phyloP scores from a whole-genome alignment of 495 filamentous ascomycete genomes.

The Aspergillus affinis region DNA sequence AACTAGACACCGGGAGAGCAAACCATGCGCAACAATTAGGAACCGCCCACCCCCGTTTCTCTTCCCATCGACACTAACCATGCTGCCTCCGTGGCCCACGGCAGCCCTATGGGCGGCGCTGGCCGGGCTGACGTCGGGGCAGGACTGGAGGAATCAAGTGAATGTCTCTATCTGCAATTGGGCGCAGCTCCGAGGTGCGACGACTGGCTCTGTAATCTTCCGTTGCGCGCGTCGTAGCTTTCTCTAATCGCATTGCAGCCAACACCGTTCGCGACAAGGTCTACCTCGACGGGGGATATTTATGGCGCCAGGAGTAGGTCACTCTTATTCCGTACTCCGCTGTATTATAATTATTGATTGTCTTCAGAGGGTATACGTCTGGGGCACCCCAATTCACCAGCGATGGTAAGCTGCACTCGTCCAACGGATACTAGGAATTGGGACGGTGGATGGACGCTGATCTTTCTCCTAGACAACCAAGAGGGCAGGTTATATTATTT shows the following conservation, averaged over 20 bases:
- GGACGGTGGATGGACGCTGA: not conserved
- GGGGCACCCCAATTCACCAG: not conserved
- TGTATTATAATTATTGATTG: not conserved
- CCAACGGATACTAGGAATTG: not conserved
- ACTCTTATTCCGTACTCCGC: constrained; percentile 1
- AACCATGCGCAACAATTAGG: not conserved
- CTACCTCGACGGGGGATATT: constrained; percentile 65
- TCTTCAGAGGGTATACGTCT: not conserved
- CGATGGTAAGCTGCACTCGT: not conserved
- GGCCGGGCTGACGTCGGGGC: constrained; percentile 15
- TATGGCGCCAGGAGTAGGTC: constrained; percentile 46
- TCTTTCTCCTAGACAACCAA: constrained; percentile 27
- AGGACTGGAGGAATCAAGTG: constrained; percentile 29
- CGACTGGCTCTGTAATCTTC: not conserved
- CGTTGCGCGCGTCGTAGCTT: not conserved
- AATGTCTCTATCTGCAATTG: constrained; percentile 61
- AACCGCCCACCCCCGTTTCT: too few relatives aligned
- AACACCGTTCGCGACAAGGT: constrained; percentile 64
- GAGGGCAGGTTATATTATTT: constrained; percentile 51
- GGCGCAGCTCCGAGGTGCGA: constrained; percentile 49
- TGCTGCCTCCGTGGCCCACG: not conserved
- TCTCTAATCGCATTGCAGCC: constrained; percentile 35
- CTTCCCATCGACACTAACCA: not conserved
- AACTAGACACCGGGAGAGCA: too few relatives aligned
- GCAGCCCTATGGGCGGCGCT: not conserved